A percentile compares a stretch with the other conserved stretches of the same genome.
Conservation (phyloP, 192 early-diverging fungal species). For the Globomyces pollinis-pini region DNA sequence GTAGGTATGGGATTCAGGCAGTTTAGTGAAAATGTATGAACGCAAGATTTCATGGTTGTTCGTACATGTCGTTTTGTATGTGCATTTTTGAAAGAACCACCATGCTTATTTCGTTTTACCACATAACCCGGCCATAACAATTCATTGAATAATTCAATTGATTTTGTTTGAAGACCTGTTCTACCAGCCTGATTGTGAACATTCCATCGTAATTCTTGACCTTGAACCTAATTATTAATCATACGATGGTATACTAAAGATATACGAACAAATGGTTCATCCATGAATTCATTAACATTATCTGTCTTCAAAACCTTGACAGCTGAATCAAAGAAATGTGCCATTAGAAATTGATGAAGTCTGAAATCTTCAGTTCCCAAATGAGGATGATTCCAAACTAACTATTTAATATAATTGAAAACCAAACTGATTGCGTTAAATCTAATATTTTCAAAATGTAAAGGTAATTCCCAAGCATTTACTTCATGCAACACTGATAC, state of each 20-base stretch:
- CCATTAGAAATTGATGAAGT: constrained; percentile 49
- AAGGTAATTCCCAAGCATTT: constrained; percentile 47
- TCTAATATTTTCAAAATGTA: constrained; percentile 15
- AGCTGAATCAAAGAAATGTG: constrained; percentile 44
- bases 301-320: constrained; percentile 17
- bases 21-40: constrained; percentile 28
- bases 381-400: constrained; percentile 57
- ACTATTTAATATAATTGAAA: too few relatives aligned
- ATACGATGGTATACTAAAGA: too few relatives aligned
- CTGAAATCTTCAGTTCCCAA: constrained; percentile 53
- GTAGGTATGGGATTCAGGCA: neutral
- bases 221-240: too few relatives aligned
- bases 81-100: constrained; percentile 46
- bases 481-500: constrained; percentile 37
- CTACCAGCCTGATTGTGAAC: constrained; percentile 30
- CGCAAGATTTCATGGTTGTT: constrained; percentile 36
- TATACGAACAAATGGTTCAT: constrained; percentile 26
- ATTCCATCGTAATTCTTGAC: constrained; percentile 49
- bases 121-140: constrained; percentile 39
- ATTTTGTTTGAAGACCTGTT: constrained; percentile 18
- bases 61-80: constrained; percentile 32
- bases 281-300: too few relatives aligned
- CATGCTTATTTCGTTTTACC: constrained; percentile 46
- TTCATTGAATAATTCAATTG: constrained; percentile 34
- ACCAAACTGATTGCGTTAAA: constrained; percentile 32